Base-by-base conservation (phyloP, 495 filamentous ascomycete species). In the Annulohypoxylon maeteangense region DNA sequence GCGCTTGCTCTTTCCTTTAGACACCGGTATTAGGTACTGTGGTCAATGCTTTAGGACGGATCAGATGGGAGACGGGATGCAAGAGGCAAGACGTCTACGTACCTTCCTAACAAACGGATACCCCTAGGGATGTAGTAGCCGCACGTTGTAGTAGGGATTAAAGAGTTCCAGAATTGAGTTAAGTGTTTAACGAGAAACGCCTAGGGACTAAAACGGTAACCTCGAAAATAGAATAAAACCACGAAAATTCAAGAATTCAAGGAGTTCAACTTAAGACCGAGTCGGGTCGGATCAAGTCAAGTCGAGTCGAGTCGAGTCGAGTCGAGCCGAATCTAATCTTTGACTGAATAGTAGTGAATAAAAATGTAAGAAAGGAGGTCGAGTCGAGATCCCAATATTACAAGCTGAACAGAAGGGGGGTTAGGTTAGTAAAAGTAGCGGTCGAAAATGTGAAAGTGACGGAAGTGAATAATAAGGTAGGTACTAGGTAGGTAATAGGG, bases 31-130 rank as follows among this genome's bases (percentile, higher is more conserved):
- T 48, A 48, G 45, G 45, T 48, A 48, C 45, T 44, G 6, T 44
- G 40, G 40, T 44, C 40, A 44, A 44, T 44, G 40, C 40, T 44
- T 44, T 44, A 44, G 8, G n/a, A 44, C n/a, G 40, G 40, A 44
- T 44, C 14, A 44, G 40, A 44, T 44, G 40, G 40, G 11, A 4
- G 34, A 36, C 11, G 11, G 38, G 38, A 42, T 42, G 38, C 38
- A 42, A 42, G 40, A 44, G n/a, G 40, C 40, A 51, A 29, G 47
- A 25, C 22, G 36, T 34, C 12, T 31, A 55, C 22, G 61, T 44
- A 54, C 62, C 38, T 65, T 16, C 14, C 60, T 53, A 29, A 65
- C 45, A 40, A 63, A 54, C 60, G 42, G 32, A 10, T 62, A 16
- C 7, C 4, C 20, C 8, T 32, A 14, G 4, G 36, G 11, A 4